Conservation (phyloP, 176 grass and related monocot genomes). For the Hyparrhenia diplandra region DNA sequence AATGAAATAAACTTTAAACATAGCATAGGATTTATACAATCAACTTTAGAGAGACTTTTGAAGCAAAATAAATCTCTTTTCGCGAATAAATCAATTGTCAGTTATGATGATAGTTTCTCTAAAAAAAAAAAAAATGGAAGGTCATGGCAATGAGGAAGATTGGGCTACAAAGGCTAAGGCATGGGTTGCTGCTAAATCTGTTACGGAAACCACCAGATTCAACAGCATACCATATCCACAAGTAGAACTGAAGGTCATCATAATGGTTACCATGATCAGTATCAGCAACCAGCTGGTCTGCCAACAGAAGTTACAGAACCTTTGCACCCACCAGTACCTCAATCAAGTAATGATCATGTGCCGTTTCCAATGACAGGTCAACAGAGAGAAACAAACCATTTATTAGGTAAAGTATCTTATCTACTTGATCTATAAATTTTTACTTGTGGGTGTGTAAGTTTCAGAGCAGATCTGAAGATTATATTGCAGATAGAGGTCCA, state of each 20-base stretch:
- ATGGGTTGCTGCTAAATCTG: conserved; percentile 76
- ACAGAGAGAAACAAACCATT: conserved; percentile 59
- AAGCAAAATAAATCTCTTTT: background rate
- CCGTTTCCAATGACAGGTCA: conserved; percentile 45
- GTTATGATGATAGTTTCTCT: conserved; percentile 31
- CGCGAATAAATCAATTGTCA: background rate
- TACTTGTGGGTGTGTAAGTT: background rate
- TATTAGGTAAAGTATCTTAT: conserved; percentile 44
- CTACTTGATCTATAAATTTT: background rate
- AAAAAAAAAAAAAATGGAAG: conserved; percentile 31
- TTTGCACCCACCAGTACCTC: conserved; percentile 45
- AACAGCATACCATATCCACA: conserved; percentile 35
- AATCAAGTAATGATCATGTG: conserved; percentile 44
- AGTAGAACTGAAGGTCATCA: conserved; percentile 52
- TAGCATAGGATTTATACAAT: background rate
- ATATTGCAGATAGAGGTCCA: conserved; percentile 54
- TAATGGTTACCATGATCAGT: conserved; percentile 48
- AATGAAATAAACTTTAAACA: background rate
- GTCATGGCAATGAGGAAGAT: conserved; percentile 62
- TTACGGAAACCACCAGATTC: conserved; percentile 44
- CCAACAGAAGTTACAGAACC: conserved; percentile 32
- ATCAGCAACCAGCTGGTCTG: conserved; percentile 48
- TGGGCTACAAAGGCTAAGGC: conserved; percentile 84
- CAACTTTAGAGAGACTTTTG: background rate
- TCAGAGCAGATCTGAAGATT: conserved; percentile 7